Base-by-base conservation (phyloP, 768 basidiomycete species). In the Paxillus ammoniavirescens region DNA sequence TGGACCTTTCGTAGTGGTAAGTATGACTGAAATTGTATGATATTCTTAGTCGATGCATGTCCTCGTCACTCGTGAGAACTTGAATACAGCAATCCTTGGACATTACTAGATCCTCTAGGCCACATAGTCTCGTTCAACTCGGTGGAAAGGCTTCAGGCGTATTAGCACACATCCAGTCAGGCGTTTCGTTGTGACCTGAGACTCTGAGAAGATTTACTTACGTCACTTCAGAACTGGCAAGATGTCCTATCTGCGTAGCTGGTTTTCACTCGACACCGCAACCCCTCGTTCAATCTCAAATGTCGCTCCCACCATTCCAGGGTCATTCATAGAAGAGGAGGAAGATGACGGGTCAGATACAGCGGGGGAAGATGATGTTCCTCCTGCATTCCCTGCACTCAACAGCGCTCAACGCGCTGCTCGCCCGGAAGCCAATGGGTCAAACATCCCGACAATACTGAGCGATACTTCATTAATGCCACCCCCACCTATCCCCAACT, bases 341-440 rank as follows among this genome's bases (percentile, higher is more conserved):
- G 66, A 70, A 0, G 66, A 76, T 36, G 69, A 73, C 55, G 65
- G 69, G 12, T 70, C 69, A 33, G 76, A 79, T 48, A 58, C 75
- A 7, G 74, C 68, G 65, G 56, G 71, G 77, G 49, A 73, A 70
- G 78, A 86, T 54, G 82, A 91, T 60, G 61, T 62, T 12, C 84
- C 90, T 7, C 90, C 91, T 10, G 81, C 84, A 1, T 93, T 93
- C 65, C 91, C 91, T 23, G 80, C 79, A 48, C 72, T 83, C 4
- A 77, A 77, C 63, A 91, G 90, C 56, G 86, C 84, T 4, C 91
- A 93, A 61, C 82, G 90, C 26, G 73, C 78, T 21, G 57, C 72
- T 35, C 57, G 73, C 10, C 67, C 59, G 21, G 15, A 51, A 28
- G 8, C 41, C 21, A 53, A 1, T 21, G 26, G 33, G 35, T 28